Evolutionary conservation across 1,284 basidiomycete species (phyloP), one percentile per base, ranked within the genome.

Genomic region (Cryptococcus sp.): DNA sequence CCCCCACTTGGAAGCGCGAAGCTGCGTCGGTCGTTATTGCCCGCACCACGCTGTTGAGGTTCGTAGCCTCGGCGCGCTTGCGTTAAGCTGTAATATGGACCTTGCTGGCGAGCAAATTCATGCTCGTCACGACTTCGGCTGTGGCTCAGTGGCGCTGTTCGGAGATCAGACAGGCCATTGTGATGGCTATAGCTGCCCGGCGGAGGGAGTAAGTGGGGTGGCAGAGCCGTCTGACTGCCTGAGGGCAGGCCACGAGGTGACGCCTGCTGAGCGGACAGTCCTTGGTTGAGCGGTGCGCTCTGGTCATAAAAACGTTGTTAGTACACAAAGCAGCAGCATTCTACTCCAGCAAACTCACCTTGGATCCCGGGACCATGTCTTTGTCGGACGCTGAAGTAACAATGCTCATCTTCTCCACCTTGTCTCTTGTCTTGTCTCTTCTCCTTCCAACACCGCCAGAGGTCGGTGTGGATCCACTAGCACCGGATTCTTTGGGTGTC

Each of bases 381-480:
- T 70, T 72, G 45, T 75, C 75, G 15, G 49, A 59, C 1, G 62
- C 52, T 8, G 62, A 60, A 16, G 74, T 74, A 26, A 70, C 63
- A 46, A 77, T 75, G 51, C 67, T 74, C 70, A 76, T 67, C 46
- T 69, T 62, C 60, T 75, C 74, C 3, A 75, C 73, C 62, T 72
- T 75, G 54, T 75, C 74, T 43, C 69, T 69, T 1, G 68, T 75
- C 69, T 75, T 75, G 45, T 76, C 74, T n/a, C 73, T 63, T 50
- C 73, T 61, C 20, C 64, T 63, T 3, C 73, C 73, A 1, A 75
- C 75, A 45, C 72, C 64, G n/a, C 60, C 62, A n/a, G 37, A 39
- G 19, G 26, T 25, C 26, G 41, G 43, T 8, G 20, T 26, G 44
- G 25, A 38, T 16, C 47, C 29, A 34, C 26, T n/a, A 23, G 39